Evolutionary conservation across 2,329 filamentous ascomycete genomes (phyloP), one percentile per base, ranked within the genome.

Genomic region (Alternaria burnsii): DNA sequence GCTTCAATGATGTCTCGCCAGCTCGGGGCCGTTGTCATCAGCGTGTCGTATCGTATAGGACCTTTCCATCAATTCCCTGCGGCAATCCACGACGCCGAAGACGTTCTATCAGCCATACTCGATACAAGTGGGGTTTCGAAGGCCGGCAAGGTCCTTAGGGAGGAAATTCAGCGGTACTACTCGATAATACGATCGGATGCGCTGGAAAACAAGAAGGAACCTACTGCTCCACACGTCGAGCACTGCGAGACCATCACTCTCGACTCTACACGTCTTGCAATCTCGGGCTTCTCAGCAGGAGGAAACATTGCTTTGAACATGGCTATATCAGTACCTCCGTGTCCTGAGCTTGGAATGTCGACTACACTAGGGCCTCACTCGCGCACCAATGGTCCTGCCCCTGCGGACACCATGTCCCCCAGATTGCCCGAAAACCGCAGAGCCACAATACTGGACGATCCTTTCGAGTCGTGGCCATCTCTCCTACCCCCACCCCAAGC

Each of bases 221-320:
- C 59, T 41, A 18, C 54, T 12, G 28, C 52, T 28, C 42, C 54
- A 30, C 70, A 71, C 22, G 36, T 72, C 5, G 61, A 71, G 41
- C 41, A 70, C 32, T 61, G 68, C 24, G 61, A 61, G 7, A 72
- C 59, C 8, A 71, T 78, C 34, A 70, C 66, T 5, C 74, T 82
- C 7, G 81, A 84, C 64, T 71, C 77, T 5, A 69, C 71, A 1
- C 75, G 76, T 5, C 75, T 83, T 5, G 73, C 75, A 20, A 74
- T 83, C 24, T 80, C 80, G 3, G 82, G 82, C 20, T 83, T 83
- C 68, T 81, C 79, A 28, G 78, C 78, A 12, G 82, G 82, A 32
- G 82, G 81, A 20, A 83, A 83, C 58, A 78, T 84, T n/a, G 82
- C 81, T 0, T 68, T 83, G 47, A 81, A 82, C 59, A 76, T 81